A percentile compares a stretch with the other conserved stretches of the same genome.
Conservation (phyloP, 768 basidiomycete species). For the Tricholoma sp. region DNA sequence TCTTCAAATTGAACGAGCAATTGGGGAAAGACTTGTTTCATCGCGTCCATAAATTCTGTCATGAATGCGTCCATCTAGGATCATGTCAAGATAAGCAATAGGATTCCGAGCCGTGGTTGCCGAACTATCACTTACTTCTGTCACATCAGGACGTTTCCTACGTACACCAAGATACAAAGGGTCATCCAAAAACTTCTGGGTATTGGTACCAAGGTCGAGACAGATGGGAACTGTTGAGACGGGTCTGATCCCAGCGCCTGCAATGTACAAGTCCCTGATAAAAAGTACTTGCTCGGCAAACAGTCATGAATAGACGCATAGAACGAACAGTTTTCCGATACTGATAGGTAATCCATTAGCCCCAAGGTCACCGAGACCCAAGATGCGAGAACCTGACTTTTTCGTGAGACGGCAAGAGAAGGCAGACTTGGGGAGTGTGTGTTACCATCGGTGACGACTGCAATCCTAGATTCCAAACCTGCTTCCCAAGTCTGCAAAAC, state of each 20-base stretch:
- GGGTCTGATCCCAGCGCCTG: conserved; percentile 62
- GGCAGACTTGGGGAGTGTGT: conserved; percentile 9
- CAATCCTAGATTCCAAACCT: conserved; percentile 46
- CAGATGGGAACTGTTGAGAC: conserved; percentile 57
- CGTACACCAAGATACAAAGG: conserved; percentile 74
- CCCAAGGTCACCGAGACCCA: conserved; percentile 56
- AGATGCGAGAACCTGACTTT: conserved; percentile 55
- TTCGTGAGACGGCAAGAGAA: not conserved
- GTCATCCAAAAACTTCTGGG: conserved; percentile 57
- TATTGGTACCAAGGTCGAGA: conserved; percentile 76
- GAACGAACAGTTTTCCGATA: conserved; percentile 64
- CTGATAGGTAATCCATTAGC: conserved; percentile 55
- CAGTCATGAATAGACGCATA: not conserved
- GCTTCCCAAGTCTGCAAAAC: conserved; percentile 51
- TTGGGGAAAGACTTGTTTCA: conserved; percentile 58
- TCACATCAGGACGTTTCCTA: conserved; percentile 40
- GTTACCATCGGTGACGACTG: conserved; percentile 73
- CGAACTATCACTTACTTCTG: conserved; percentile 29
- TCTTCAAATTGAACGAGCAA: conserved; percentile 74
- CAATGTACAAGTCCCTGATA: conserved; percentile 59
- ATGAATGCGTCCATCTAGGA: conserved; percentile 68
- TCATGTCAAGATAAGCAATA: not conserved
- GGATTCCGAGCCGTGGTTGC: not conserved
- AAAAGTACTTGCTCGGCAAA: not conserved
- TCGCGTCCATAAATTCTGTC: conserved; percentile 71